Conservation (phyloP, 331 rosid species). For the Quercus lobata region DNA sequence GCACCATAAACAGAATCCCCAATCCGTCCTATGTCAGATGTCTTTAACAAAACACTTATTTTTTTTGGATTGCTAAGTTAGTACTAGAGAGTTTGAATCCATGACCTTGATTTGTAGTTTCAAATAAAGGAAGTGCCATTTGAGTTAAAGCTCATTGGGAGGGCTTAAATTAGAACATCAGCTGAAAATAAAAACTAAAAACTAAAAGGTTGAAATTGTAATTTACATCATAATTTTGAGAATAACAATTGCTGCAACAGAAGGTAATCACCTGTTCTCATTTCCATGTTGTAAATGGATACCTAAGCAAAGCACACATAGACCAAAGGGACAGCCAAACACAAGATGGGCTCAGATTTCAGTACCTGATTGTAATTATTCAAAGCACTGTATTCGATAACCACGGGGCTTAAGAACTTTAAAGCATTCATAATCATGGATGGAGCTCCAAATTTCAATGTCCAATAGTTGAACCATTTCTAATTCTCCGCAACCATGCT, state of each 20-base stretch:
- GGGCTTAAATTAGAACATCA: not conserved
- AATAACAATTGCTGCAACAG: not conserved
- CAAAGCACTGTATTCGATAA: slow-evolving; percentile 43
- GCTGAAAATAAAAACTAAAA: not conserved
- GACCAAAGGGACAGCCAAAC: slow-evolving; percentile 22
- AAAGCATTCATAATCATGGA: slow-evolving; percentile 52
- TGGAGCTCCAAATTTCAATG: slow-evolving; percentile 87
- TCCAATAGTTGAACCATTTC: slow-evolving; percentile 36
- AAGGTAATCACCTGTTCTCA: slow-evolving; percentile 68
- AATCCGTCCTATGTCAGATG: no score
- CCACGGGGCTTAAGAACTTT: slow-evolving; percentile 65
- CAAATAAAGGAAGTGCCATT: no score
- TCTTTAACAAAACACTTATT: no score
- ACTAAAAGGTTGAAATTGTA: not conserved
- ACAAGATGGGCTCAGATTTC: not conserved
- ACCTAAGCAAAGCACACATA: slow-evolving; percentile 35
- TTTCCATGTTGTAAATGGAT: slow-evolving; percentile 73
- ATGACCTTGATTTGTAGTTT: no score
- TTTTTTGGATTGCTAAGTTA: no score
- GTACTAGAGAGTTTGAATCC: no score
- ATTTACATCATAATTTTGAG: not conserved
- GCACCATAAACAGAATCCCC: no score
- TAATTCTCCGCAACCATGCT: slow-evolving; percentile 95
- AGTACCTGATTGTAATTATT: not conserved
- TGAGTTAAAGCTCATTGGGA: no score